Evolutionary conservation across 768 basidiomycete species (phyloP).

Genomic region (Auriscalpium microsporum): DNA sequence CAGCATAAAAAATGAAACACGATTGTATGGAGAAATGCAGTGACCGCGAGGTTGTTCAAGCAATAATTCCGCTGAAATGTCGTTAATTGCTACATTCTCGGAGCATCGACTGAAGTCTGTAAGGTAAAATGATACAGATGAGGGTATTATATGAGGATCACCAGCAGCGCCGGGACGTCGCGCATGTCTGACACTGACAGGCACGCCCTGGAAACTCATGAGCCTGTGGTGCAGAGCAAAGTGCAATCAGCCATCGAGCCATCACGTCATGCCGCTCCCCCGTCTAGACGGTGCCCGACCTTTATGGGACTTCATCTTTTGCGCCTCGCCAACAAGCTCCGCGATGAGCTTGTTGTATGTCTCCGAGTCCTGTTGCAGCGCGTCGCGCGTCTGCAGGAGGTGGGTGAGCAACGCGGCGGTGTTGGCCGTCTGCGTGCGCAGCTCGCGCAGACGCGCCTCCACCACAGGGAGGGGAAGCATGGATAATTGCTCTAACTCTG

Average conservation of each 20-base stretch:
- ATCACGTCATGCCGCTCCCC: constrained; percentile 21
- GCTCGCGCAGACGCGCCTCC: constrained; percentile 56
- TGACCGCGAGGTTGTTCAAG: too few relatives aligned
- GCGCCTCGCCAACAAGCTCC: constrained; percentile 87
- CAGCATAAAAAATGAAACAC: too few relatives aligned
- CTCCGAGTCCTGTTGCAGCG: constrained; percentile 80
- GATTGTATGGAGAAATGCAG: too few relatives aligned
- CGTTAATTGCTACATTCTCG: too few relatives aligned
- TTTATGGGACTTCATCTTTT: constrained; percentile 69
- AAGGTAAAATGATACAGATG: neutral
- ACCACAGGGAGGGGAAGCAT: constrained; percentile 62
- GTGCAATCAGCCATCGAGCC: neutral
- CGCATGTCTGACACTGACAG: neutral
- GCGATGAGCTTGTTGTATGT: constrained; percentile 87
- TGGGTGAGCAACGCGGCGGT: constrained; percentile 73
- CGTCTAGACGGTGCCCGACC: constrained; percentile 37
- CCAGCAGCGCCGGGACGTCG: neutral
- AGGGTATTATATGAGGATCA: neutral
- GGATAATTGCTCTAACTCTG: constrained; percentile 53
- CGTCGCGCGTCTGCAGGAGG: constrained; percentile 72
- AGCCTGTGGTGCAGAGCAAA: neutral
- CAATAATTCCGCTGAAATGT: too few relatives aligned
- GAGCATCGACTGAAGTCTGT: too few relatives aligned
- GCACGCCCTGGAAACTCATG: neutral
- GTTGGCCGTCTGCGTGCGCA: constrained; percentile 64